Conservation (phyloP, 139 green algal genomes). For the Eudorina sp. region DNA sequence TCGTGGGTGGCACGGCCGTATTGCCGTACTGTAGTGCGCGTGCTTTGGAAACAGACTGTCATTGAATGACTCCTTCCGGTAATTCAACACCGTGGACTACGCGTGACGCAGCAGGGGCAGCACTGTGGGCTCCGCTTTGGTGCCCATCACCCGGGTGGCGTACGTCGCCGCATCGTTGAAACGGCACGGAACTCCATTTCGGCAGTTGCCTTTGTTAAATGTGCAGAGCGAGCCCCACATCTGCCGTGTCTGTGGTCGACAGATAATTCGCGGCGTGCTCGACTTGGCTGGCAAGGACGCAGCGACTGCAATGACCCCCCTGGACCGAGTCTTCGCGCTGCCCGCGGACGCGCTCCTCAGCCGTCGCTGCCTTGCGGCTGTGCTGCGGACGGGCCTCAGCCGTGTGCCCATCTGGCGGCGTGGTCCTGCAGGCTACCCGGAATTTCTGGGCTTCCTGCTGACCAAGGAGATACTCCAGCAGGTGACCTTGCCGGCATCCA, state of each 20-base stretch:
- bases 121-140: no score
- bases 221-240: no score
- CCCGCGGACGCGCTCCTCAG: slow-evolving; percentile 60
- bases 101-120: no score
- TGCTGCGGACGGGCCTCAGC: slow-evolving; percentile 80
- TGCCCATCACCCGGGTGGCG: no score
- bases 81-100: no score
- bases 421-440: slow-evolving; percentile 42
- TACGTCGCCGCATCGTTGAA: no score
- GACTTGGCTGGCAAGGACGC: slow-evolving; percentile 88
- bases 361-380: slow-evolving; percentile 48
- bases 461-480: slow-evolving; percentile 85
- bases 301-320: slow-evolving; percentile 80
- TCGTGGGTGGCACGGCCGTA: no score
- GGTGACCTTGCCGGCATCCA: no score
- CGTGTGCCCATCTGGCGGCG: slow-evolving; percentile 81
- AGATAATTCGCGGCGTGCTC: slow-evolving; percentile 79
- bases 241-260: neutral
- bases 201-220: neutral
- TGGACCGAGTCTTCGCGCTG: slow-evolving; percentile 93
- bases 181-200: no score
- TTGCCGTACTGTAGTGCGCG: no score
- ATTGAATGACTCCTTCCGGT: no score
- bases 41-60: no score
- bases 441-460: slow-evolving; percentile 81